Conservation (phyloP, 495 filamentous ascomycete genomes). For the Neurospora hispaniola region DNA sequence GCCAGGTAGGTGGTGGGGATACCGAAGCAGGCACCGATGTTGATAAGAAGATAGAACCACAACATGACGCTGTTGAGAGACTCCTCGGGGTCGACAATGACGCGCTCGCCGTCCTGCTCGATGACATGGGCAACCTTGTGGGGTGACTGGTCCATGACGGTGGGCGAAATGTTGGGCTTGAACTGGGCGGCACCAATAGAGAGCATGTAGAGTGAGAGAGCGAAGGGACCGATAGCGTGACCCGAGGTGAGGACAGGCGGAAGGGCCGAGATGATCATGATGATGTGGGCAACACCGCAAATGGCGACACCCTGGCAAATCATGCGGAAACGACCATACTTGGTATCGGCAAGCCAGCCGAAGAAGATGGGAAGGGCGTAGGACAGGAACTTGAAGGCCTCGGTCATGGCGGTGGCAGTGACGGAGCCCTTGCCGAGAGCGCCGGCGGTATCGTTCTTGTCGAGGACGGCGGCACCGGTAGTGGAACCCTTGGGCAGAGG, state of each 20-base stretch:
- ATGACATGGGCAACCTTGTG: conserved; percentile 45
- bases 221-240: conserved; percentile 45
- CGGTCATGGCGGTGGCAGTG: conserved; percentile 42
- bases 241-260: conserved; percentile 45
- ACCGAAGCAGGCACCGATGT: conserved; percentile 57
- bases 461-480: conserved; percentile 41
- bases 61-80: conserved; percentile 60
- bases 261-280: conserved; percentile 50
- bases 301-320: conserved; percentile 48
- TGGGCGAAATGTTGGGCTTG: conserved; percentile 56
- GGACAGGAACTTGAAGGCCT: conserved; percentile 47
- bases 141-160: conserved; percentile 66
- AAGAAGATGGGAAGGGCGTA: conserved; percentile 49
- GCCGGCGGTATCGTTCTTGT: conserved; percentile 44
- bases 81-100: conserved; percentile 64
- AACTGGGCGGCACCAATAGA: conserved; percentile 47
- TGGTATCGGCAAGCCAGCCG: conserved; percentile 48
- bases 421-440: conserved; percentile 49
- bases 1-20: conserved; percentile 34
- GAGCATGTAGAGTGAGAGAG: conserved; percentile 45
- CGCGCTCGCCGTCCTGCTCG: conserved; percentile 57
- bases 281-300: conserved; percentile 50
- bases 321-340: conserved; percentile 48
- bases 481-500: conserved; percentile 45
- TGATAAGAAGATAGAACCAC: conserved; percentile 65